Conservation (phyloP, 2,329 filamentous ascomycete genomes). For the Hypoxylon sp. region DNA sequence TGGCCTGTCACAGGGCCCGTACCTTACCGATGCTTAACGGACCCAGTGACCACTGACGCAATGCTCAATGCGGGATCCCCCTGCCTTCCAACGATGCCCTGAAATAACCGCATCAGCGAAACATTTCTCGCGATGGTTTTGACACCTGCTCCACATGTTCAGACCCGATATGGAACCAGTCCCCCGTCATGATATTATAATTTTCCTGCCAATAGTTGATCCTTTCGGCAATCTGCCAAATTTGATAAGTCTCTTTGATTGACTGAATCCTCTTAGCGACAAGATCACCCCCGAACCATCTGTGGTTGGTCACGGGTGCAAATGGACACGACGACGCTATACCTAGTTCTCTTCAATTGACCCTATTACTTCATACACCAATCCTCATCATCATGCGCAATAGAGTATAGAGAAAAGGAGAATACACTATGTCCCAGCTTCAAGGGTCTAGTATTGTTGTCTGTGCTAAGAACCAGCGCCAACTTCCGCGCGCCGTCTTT, state of each 20-base stretch:
- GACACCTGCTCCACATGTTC: constrained; percentile 33
- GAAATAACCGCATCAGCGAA: constrained; percentile 31
- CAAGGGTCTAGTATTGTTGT: constrained; percentile 20
- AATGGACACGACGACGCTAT: constrained; percentile 26
- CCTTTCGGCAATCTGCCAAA: constrained; percentile 44
- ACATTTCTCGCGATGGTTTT: constrained; percentile 41
- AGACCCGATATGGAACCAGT: constrained; percentile 34
- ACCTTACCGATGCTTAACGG: not conserved
- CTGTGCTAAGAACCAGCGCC: constrained; percentile 14
- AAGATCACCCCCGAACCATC: constrained; percentile 32
- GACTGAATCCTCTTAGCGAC: constrained; percentile 24
- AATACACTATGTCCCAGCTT: constrained; percentile 1
- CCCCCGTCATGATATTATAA: constrained; percentile 34
- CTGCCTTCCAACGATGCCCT: constrained; percentile 34
- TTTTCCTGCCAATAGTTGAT: constrained; percentile 38
- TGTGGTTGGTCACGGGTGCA: constrained; percentile 29
- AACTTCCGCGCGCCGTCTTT: constrained; percentile 27
- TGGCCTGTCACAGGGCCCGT: not conserved
- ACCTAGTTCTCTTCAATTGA: constrained; percentile 16
- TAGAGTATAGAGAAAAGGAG: constrained; percentile 19
- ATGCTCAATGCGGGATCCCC: constrained; percentile 46
- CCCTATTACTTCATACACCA: constrained; percentile 6
- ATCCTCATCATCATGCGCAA: constrained; percentile 16
- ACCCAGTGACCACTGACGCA: constrained; percentile 41
- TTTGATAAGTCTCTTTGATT: constrained; percentile 40